Percentiles rank a stretch among this genome's conserved stretches.
These are phyloP conservation scores for Lathyrus tuberosus DNA, from an alignment of 306 rosid species.

Conservation along the genomic window DNA sequence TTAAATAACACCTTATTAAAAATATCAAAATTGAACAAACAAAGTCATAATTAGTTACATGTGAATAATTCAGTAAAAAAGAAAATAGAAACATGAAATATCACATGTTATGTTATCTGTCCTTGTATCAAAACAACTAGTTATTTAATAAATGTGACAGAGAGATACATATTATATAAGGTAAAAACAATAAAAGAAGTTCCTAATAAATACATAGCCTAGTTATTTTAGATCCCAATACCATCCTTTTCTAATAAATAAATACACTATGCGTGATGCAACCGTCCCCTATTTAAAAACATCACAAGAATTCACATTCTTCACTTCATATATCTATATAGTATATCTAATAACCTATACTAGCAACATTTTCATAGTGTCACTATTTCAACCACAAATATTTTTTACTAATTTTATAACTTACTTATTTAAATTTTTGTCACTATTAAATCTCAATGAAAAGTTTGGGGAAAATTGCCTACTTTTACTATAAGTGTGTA, in stretches of 20 bases:
- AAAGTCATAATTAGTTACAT: too few relatives aligned
- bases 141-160: conserved; percentile 4
- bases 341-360: not conserved
- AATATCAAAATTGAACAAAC: too few relatives aligned
- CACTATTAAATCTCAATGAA: not conserved
- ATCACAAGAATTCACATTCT: conserved; percentile 54
- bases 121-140: not conserved
- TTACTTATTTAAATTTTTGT: not conserved
- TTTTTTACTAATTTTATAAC: conserved; percentile 23
- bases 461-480: conserved; percentile 30
- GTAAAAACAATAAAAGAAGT: conserved; percentile 14
- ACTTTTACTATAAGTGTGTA: not conserved
- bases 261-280: conserved; percentile 46
- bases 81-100: conserved; percentile 1
- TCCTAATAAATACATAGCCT: conserved; percentile 42
- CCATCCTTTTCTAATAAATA: conserved; percentile 39
- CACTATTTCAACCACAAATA: conserved; percentile 32
- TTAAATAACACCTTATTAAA: too few relatives aligned
- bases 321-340: not conserved
- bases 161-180: conserved; percentile 1
- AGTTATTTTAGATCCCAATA: conserved; percentile 32
- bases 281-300: conserved; percentile 49
- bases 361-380: conserved; percentile 26
- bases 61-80: not conserved
- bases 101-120: not conserved